Percentiles rank a stretch among this genome's conserved stretches.
These are phyloP conservation scores for Cryptococcus sp. DNA, from an alignment of 1,284 basidiomycete species.

Conservation along the genomic window DNA sequence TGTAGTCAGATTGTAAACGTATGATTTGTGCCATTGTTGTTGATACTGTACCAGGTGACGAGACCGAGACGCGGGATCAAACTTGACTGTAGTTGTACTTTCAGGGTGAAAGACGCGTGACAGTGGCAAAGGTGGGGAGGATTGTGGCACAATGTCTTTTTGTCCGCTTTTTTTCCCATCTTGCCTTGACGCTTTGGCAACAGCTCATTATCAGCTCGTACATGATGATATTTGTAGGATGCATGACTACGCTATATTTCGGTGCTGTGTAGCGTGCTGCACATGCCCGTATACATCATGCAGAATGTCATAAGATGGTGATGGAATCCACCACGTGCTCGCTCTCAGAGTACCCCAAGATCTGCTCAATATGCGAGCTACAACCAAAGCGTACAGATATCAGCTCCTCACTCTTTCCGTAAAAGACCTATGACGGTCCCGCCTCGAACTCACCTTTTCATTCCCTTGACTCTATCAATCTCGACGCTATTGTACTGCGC, in stretches of 20 bases:
- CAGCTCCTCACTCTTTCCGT: constrained; percentile 1
- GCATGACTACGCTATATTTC: too few species aligned
- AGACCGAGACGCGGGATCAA: too few species aligned
- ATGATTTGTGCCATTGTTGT: background rate
- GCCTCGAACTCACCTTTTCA: constrained; percentile 71
- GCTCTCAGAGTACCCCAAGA: constrained; percentile 90
- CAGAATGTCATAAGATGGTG: constrained; percentile 33
- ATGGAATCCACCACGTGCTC: constrained; percentile 96
- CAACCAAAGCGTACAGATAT: too few species aligned
- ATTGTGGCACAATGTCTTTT: too few species aligned
- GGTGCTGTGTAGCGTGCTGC: too few species aligned
- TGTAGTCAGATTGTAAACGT: background rate
- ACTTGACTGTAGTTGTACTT: background rate
- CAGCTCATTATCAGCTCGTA: too few species aligned
- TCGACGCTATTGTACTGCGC: constrained; percentile 96
- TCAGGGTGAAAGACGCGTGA: too few species aligned
- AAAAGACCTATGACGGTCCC: background rate
- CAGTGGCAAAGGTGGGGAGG: too few species aligned
- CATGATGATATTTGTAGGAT: too few species aligned
- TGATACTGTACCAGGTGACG: background rate
- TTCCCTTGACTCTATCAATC: constrained; percentile 82
- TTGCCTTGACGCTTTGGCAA: too few species aligned
- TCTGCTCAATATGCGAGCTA: constrained; percentile 76
- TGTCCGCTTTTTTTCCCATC: too few species aligned
- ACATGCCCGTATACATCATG: too few species aligned